phyloP scores from a whole-genome alignment of 164 flowering plant genomes.

The Stephania cephalantha region DNA sequence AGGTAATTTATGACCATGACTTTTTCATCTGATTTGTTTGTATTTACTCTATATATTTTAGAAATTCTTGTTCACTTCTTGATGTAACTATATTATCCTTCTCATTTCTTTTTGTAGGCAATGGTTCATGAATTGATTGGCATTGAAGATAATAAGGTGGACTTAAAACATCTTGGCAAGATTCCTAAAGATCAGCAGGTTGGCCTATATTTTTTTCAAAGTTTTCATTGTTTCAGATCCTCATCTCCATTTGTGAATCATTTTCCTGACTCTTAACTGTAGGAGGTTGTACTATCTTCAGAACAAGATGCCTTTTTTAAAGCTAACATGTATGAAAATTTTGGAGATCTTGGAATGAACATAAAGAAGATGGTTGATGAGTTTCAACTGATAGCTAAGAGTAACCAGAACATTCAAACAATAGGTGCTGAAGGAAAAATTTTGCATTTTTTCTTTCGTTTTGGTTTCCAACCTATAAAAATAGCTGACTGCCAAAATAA shows the following conservation, averaged over 20 bases:
- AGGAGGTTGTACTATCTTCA: constrained; percentile 94
- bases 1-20: constrained; percentile 37
- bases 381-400: constrained; percentile 84
- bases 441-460: not conserved
- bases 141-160: constrained; percentile 87
- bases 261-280: constrained; percentile 14
- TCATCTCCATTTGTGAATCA: not conserved
- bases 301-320: constrained; percentile 92
- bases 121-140: constrained; percentile 97
- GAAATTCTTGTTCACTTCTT: not conserved
- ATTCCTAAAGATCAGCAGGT: constrained; percentile 87
- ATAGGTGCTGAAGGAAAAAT: constrained; percentile 45
- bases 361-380: constrained; percentile 96
- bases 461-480: not conserved
- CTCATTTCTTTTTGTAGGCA: constrained; percentile 44
- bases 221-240: not conserved
- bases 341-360: constrained; percentile 98
- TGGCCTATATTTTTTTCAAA: constrained; percentile 7
- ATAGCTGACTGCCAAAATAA: constrained; percentile 2
- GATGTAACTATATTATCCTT: not conserved
- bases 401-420: constrained; percentile 94
- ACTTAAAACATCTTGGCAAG: constrained; percentile 56
- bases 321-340: constrained; percentile 92
- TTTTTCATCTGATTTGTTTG: constrained; percentile 7
- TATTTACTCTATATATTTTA: not conserved